Percentiles rank a stretch among this genome's conserved stretches.
phyloP scores from a whole-genome alignment of 495 filamentous ascomycete species.

The Monascus purpureus region DNA sequence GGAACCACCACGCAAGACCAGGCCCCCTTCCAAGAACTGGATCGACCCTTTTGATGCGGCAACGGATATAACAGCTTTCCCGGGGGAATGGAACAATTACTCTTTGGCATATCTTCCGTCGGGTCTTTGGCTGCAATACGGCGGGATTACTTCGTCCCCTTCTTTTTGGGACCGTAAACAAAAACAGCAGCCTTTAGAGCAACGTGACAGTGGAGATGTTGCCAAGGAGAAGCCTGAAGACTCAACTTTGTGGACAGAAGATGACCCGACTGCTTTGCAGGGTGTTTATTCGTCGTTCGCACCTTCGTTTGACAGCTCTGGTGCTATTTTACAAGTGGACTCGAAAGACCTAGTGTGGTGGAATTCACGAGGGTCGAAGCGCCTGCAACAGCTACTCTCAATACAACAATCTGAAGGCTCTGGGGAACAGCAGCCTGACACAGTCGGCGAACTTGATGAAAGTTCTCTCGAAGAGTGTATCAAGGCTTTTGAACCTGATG shows the following conservation, averaged over 20 bases:
- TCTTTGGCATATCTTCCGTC: constrained; percentile 26
- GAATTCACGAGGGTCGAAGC: constrained; percentile 55
- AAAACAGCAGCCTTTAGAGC: constrained; percentile 16
- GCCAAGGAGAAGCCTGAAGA: constrained; percentile 14
- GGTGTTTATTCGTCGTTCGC: constrained; percentile 83
- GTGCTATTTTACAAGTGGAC: constrained; percentile 55
- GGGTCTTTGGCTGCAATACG: constrained; percentile 30
- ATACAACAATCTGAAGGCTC: constrained; percentile 23
- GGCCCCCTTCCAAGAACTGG: constrained; percentile 20
- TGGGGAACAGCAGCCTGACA: constrained; percentile 29
- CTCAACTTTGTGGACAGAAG: constrained; percentile 19
- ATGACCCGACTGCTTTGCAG: constrained; percentile 48
- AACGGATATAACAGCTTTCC: constrained; percentile 20
- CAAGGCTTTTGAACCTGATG: constrained; percentile 30
- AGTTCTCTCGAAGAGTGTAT: constrained; percentile 35
- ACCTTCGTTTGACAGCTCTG: constrained; percentile 66
- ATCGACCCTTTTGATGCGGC: constrained; percentile 29
- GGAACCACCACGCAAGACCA: constrained; percentile 43
- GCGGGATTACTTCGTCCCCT: constrained; percentile 26
- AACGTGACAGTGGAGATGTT: constrained; percentile 5
- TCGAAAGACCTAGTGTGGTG: constrained; percentile 75
- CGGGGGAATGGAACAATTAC: constrained; percentile 28
- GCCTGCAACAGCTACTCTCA: constrained; percentile 37
- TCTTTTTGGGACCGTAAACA: constrained; percentile 28
- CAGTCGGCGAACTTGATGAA: constrained; percentile 32